A percentile compares a stretch with the other conserved stretches of the same genome.
Conservation (phyloP, 805 yeast genomes). For the Ascoidea rubescens region DNA sequence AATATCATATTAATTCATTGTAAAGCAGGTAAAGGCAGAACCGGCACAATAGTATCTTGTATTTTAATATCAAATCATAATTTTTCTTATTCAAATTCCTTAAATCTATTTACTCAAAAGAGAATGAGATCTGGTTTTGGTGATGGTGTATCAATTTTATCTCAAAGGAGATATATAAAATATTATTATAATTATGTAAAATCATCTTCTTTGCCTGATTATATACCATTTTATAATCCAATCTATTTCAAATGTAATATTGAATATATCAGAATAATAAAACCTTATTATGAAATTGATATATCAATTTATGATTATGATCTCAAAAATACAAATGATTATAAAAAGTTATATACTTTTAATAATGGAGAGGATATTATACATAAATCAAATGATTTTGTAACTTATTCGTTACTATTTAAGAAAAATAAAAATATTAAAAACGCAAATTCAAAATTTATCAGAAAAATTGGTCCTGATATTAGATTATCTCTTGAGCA, state of each 20-base stretch:
- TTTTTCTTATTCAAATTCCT: conserved; percentile 30
- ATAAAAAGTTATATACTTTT: not conserved
- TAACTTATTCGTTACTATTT: not conserved
- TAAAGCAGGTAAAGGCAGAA: conserved; percentile 83
- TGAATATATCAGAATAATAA: conserved; percentile 3
- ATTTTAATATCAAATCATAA: conserved; percentile 41
- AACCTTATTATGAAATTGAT: not conserved
- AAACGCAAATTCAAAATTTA: not conserved
- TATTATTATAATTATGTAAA: conserved; percentile 31
- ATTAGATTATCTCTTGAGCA: conserved; percentile 15
- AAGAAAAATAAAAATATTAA: not conserved
- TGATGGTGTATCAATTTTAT: conserved; percentile 54
- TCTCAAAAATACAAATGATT: conserved; percentile 7
- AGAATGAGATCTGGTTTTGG: conserved; percentile 47
- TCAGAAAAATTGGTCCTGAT: conserved; percentile 10
- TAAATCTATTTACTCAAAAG: conserved; percentile 33
- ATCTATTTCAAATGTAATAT: conserved; percentile 5
- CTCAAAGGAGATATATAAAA: conserved; percentile 53
- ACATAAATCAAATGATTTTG: not conserved
- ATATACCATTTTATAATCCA: conserved; percentile 6
- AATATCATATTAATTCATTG: conserved; percentile 71
- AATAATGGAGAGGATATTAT: not conserved
- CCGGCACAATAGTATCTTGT: conserved; percentile 66
- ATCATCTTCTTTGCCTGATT: conserved; percentile 11
- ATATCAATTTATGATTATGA: conserved; percentile 8